Evolutionary conservation across 352 stramenopile genomes (phyloP).

Genomic region (Phytophthora parvispora): DNA sequence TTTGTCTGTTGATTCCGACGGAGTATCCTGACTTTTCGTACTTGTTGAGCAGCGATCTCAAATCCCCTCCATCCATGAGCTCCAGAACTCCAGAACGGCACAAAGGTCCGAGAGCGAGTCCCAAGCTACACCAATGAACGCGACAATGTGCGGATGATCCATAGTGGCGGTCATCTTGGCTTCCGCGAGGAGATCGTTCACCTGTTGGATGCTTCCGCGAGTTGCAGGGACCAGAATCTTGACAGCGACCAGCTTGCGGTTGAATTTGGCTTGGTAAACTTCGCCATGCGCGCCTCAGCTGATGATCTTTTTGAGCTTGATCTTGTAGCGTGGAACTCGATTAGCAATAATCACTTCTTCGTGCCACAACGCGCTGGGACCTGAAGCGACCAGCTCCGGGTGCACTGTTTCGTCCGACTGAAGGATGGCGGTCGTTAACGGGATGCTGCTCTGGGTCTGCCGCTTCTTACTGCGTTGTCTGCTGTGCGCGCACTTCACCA

Average conservation of each 20-base stretch:
- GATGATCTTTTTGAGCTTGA: slow-evolving; percentile 16
- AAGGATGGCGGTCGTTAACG: too few species aligned
- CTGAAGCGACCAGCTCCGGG: too few species aligned
- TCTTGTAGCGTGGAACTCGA: slow-evolving; percentile 24
- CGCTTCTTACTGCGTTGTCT: too few species aligned
- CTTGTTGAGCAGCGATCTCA: slow-evolving; percentile 38
- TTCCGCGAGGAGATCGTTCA: slow-evolving; percentile 58
- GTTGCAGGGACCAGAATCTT: slow-evolving; percentile 43
- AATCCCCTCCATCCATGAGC: slow-evolving; percentile 45
- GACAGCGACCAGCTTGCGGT: slow-evolving; percentile 37
- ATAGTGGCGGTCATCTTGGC: slow-evolving; percentile 51
- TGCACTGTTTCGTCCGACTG: too few species aligned
- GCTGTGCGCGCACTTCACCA: too few species aligned
- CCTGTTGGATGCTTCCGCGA: slow-evolving; percentile 22
- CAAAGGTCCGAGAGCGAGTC: slow-evolving; percentile 50
- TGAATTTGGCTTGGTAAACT: slow-evolving; percentile 47
- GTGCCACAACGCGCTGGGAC: slow-evolving; percentile 19
- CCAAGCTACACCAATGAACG: slow-evolving; percentile 58
- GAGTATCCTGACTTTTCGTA: neutral
- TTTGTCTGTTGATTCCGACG: slow-evolving; percentile 13
- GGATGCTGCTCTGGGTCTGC: too few species aligned
- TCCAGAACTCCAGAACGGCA: slow-evolving; percentile 55
- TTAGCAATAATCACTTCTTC: slow-evolving; percentile 37
- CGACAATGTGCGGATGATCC: slow-evolving; percentile 55
- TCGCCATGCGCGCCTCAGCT: slow-evolving; percentile 50